Percentiles rank a stretch among this genome's conserved stretches.
These are phyloP conservation scores for Penicillium frequentans DNA, from an alignment of 2,329 filamentous ascomycete species.

Conservation along the genomic window DNA sequence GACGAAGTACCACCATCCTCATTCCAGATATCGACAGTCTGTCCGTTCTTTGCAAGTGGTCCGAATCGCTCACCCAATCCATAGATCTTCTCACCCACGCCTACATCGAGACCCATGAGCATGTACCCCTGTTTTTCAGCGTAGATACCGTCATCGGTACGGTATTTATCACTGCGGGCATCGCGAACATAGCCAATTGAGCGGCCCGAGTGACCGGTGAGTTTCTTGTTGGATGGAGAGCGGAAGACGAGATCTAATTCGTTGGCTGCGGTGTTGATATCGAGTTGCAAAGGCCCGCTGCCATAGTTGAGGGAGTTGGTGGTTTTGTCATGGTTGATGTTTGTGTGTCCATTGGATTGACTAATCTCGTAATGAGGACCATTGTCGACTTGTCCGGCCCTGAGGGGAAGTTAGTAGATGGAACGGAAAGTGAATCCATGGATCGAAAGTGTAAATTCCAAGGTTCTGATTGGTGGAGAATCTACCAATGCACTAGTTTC, in stretches of 20 bases:
- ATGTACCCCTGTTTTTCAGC: constrained; percentile 41
- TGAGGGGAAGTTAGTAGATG: constrained; percentile 8
- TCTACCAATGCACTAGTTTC: constrained; percentile 39
- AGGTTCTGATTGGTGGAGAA: not conserved
- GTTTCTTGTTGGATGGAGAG: constrained; percentile 23
- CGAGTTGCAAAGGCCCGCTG: constrained; percentile 34
- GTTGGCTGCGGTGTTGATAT: constrained; percentile 36
- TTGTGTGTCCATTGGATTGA: constrained; percentile 25
- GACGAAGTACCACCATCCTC: constrained; percentile 52
- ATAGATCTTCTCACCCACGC: constrained; percentile 65
- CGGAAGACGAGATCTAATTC: constrained; percentile 33
- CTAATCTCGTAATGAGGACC: constrained; percentile 38
- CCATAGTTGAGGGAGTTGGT: constrained; percentile 29
- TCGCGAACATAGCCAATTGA: constrained; percentile 43
- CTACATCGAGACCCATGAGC: constrained; percentile 40
- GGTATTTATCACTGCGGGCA: constrained; percentile 32
- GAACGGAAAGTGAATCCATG: not conserved
- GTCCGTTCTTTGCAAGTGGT: constrained; percentile 73
- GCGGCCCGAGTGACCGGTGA: constrained; percentile 40
- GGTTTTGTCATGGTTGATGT: constrained; percentile 26
- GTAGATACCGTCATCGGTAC: constrained; percentile 37
- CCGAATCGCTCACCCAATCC: constrained; percentile 76
- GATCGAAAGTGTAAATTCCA: not conserved
- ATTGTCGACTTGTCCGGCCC: constrained; percentile 37
- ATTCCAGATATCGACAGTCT: constrained; percentile 65